Evolutionary conservation across 768 basidiomycete species (phyloP).

Genomic region (Tricholoma sp.): DNA sequence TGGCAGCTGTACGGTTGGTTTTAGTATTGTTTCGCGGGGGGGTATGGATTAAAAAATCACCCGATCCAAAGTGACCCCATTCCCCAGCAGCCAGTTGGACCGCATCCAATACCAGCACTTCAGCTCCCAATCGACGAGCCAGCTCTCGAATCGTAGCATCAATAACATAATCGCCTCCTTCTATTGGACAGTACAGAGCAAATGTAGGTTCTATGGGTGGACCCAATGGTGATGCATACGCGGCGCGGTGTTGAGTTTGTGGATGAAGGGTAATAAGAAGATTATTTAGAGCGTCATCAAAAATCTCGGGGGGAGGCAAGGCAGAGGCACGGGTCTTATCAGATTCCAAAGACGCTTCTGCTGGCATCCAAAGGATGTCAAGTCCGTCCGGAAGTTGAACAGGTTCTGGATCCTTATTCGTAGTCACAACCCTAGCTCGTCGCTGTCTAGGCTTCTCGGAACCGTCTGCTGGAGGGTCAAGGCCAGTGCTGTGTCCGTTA

Average conservation of each 20-base stretch:
- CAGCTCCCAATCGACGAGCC: conserved; percentile 66
- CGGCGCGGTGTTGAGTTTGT: conserved; percentile 71
- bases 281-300: conserved; percentile 73
- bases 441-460: conserved; percentile 41
- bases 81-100: conserved; percentile 86
- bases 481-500: conserved; percentile 2
- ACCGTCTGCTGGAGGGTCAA: conserved; percentile 28
- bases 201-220: conserved; percentile 72
- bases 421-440: conserved; percentile 26
- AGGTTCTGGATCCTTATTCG: conserved; percentile 34
- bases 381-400: conserved; percentile 50
- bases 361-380: conserved; percentile 64
- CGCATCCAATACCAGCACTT: conserved; percentile 80
- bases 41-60: conserved; percentile 28
- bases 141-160: conserved; percentile 76
- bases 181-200: conserved; percentile 82
- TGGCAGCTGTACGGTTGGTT: conserved; percentile 48
- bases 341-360: conserved; percentile 28
- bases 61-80: conserved; percentile 80
- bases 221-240: conserved; percentile 48
- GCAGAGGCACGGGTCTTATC: conserved; percentile 25
- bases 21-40: not conserved
- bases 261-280: conserved; percentile 75
- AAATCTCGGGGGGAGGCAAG: conserved; percentile 69
- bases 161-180: conserved; percentile 78